Base-by-base conservation (phyloP, 1,139 yeast species). In the Hemisphaericaspora lyxosophila region DNA sequence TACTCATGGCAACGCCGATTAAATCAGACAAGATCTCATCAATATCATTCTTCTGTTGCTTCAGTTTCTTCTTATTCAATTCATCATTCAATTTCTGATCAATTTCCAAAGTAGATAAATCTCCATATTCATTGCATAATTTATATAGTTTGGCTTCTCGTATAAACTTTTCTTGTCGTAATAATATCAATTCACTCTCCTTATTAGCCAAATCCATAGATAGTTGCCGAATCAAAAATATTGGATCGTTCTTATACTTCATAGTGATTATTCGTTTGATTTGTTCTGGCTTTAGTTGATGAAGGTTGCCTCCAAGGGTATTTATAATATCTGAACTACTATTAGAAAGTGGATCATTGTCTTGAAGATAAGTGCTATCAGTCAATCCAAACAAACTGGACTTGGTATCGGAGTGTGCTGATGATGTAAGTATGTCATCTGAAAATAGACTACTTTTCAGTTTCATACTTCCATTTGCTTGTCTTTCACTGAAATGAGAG, bases 131-230 rank as follows among this genome's bases (percentile, higher is more conserved):
- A 26, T 60, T 62, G 39, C 75, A 60, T 44, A 77, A 45, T 34
- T 59, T 60, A 22, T 64, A 54, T 39, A 77, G 57, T 40, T 61
- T 67, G 33, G 73, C 70, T 47, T 76, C 80, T 7, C 75, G 54
- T 23, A 58, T 59, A 39, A 73, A 73, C 40, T 62, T 61, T 38
- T 63, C 67, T 42, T 67, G 63, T 15, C 75, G 59, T 26, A 69
- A 47, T 26, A 71, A 47, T 3, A 68, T 58, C 33, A 75, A 57
- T 45, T 75, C 79, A 2, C 73, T 62, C 42, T 77, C 80, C 31
- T 76, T 64, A 28, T 63, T 60, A 1, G 78, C 74, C 40, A 78
- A 51, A 43, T 77, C 82, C 0, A 64, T 48, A 0, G 80, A 73
- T 20, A 77, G 55, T 48, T 75, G 82, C 26, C 72, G 60, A 4